Percentiles rank a stretch among this genome's conserved stretches.
phyloP scores from a whole-genome alignment of 2,329 filamentous ascomycete genomes.

The Penicillium digitatum region DNA sequence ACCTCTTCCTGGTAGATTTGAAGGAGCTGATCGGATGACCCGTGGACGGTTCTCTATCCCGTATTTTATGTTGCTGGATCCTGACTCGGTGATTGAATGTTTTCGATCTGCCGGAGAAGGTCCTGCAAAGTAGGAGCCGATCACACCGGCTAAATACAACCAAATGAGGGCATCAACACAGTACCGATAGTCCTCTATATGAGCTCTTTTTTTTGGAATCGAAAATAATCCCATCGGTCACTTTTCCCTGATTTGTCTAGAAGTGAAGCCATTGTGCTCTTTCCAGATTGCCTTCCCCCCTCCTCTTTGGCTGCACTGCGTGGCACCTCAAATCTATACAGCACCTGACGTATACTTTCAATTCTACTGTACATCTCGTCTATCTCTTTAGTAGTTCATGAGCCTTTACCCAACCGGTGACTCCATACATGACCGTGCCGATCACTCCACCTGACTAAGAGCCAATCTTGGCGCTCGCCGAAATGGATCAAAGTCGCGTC shows the following conservation, averaged over 20 bases:
- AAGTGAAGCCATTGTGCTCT: neutral
- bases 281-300: neutral
- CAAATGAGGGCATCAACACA: slow-evolving; percentile 20
- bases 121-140: slow-evolving; percentile 52
- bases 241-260: neutral
- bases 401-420: neutral
- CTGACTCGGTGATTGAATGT: slow-evolving; percentile 51
- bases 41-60: slow-evolving; percentile 56
- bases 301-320: neutral
- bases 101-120: slow-evolving; percentile 46
- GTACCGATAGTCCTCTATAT: slow-evolving; percentile 3
- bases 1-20: slow-evolving; percentile 38
- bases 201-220: neutral
- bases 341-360: neutral
- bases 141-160: slow-evolving; percentile 39
- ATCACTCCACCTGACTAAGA: slow-evolving; percentile 24
- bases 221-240: neutral
- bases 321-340: neutral
- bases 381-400: neutral
- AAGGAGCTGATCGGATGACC: slow-evolving; percentile 44
- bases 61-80: slow-evolving; percentile 55
- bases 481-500: slow-evolving; percentile 22
- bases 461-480: slow-evolving; percentile 20
- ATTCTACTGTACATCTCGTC: neutral
- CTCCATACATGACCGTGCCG: slow-evolving; percentile 4